These are phyloP conservation scores for Mycothermus thermophilus DNA, from an alignment of 495 filamentous ascomycete genomes.

Conservation along the genomic window DNA sequence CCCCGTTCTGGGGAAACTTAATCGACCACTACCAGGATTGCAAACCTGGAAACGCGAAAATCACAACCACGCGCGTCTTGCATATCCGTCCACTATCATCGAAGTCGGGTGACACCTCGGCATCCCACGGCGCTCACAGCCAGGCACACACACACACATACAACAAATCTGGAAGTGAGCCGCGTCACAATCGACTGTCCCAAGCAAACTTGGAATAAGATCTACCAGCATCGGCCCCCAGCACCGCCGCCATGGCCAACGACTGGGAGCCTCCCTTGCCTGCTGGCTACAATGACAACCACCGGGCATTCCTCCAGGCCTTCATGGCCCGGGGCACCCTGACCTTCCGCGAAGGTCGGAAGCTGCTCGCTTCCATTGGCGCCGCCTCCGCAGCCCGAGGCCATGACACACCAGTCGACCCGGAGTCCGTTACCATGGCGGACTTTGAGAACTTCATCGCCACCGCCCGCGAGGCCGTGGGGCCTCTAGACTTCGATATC, in stretches of 20 bases:
- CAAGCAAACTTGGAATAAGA: too few species aligned
- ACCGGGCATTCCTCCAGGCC: constrained; percentile 88
- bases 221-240: too few species aligned
- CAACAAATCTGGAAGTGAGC: too few species aligned
- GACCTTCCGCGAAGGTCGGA: constrained; percentile 58
- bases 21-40: too few species aligned
- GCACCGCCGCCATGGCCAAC: constrained; percentile 10
- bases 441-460: constrained; percentile 56
- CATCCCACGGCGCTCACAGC: too few species aligned
- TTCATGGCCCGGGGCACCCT: constrained; percentile 66
- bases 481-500: constrained; percentile 77
- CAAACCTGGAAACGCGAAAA: too few species aligned
- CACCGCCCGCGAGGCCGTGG: constrained; percentile 55
- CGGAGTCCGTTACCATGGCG: constrained; percentile 49
- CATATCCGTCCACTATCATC: too few species aligned
- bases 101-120: too few species aligned
- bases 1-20: too few species aligned
- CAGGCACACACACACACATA: too few species aligned
- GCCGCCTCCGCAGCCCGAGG: constrained; percentile 25
- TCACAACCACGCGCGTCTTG: too few species aligned
- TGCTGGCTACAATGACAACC: constrained; percentile 40
- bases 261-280: constrained; percentile 17
- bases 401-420: constrained; percentile 7
- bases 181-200: too few species aligned
- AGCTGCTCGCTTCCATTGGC: constrained; percentile 63